Conservation (phyloP, 192 early-diverging fungal genomes). For the Allomyces javanicus region DNA sequence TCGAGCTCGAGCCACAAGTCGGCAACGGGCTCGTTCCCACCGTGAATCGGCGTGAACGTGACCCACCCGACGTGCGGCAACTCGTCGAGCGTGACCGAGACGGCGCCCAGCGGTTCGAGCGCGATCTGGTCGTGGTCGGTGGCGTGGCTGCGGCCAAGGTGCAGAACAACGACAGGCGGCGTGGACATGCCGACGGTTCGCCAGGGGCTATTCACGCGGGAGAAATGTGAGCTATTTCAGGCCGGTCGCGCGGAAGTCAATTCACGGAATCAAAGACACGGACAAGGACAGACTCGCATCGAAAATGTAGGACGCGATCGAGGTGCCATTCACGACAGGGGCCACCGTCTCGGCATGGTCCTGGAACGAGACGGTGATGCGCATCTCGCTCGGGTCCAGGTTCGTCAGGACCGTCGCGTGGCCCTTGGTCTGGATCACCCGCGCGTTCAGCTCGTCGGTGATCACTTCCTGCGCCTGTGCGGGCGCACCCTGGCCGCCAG, state of each 20-base stretch:
- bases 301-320: not conserved
- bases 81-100: not conserved
- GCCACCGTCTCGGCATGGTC: not conserved
- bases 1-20: not conserved
- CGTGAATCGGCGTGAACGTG: not conserved
- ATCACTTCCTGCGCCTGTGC: too few species aligned
- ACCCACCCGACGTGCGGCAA: not conserved
- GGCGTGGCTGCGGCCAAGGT: not conserved
- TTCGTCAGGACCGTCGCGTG: not conserved
- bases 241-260: not conserved
- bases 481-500: too few species aligned
- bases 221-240: not conserved
- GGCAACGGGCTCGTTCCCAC: not conserved
- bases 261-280: not conserved
- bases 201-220: too few species aligned
- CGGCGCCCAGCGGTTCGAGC: not conserved
- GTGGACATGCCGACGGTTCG: too few species aligned
- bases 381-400: not conserved
- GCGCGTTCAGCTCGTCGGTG: not conserved
- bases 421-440: not conserved
- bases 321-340: not conserved
- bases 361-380: not conserved
- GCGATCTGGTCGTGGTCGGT: not conserved
- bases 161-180: not conserved
- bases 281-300: not conserved